These are phyloP conservation scores for Leishmania gerbilli DNA, from an alignment of 208 protist genomes.

Conservation along the genomic window DNA sequence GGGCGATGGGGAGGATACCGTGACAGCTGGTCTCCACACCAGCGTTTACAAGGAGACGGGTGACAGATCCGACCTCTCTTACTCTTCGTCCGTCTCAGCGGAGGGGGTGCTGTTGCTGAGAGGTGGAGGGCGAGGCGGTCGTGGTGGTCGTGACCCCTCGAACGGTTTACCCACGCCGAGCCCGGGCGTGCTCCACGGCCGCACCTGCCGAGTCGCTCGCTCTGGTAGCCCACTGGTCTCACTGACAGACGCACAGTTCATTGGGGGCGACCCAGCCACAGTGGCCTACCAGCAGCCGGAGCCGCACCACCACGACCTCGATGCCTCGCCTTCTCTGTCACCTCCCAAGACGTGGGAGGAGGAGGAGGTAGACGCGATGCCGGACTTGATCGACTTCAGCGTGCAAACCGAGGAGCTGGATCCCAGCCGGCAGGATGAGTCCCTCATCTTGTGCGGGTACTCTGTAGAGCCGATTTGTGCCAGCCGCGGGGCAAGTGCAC, in stretches of 20 bases:
- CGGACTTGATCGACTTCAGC: conserved; percentile 31
- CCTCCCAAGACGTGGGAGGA: background rate
- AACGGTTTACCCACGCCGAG: background rate
- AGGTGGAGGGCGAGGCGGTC: background rate
- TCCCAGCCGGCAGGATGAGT: conserved; percentile 14
- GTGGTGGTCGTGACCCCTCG: background rate
- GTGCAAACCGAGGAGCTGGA: conserved; percentile 26
- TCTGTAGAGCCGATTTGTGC: conserved; percentile 25
- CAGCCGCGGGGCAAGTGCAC: background rate
- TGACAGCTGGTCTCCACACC: conserved; percentile 29
- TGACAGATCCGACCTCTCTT: conserved; percentile 8
- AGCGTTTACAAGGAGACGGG: conserved; percentile 21
- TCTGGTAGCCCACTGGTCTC: conserved; percentile 11
- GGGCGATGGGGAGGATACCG: conserved; percentile 13
- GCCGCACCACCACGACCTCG: background rate
- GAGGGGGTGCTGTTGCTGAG: background rate
- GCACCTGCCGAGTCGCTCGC: background rate
- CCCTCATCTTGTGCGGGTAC: conserved; percentile 26
- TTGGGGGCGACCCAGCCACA: background rate
- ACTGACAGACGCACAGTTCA: background rate
- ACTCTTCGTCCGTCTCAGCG: conserved; percentile 1
- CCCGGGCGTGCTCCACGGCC: background rate
- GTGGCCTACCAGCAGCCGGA: background rate
- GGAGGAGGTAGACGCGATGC: background rate
- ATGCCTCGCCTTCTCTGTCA: background rate